Conservation (phyloP, 768 basidiomycete species). For the Lactarius akahatsu region DNA sequence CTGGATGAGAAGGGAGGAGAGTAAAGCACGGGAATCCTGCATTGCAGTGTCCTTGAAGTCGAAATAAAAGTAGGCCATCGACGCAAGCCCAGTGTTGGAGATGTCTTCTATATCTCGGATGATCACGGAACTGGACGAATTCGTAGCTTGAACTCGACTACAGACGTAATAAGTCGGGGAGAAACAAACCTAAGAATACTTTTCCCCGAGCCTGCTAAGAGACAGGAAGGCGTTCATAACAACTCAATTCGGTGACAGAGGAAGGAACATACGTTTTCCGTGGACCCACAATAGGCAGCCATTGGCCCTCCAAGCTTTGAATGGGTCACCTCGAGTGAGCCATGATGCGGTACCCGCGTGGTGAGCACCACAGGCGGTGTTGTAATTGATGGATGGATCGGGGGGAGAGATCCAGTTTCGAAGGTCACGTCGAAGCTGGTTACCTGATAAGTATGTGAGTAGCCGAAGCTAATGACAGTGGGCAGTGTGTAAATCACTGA, state of each 20-base stretch:
- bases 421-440: too few relatives aligned
- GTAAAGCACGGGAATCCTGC: background rate
- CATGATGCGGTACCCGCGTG: too few relatives aligned
- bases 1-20: too few relatives aligned
- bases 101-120: background rate
- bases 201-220: conserved; percentile 15
- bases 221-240: background rate
- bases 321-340: too few relatives aligned
- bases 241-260: background rate
- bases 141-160: background rate
- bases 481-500: too few relatives aligned
- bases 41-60: background rate
- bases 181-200: conserved; percentile 6
- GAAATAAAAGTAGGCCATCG: background rate
- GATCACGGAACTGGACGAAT: background rate
- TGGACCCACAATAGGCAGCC: conserved; percentile 2
- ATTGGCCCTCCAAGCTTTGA: too few relatives aligned
- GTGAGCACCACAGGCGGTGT: too few relatives aligned
- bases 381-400: too few relatives aligned
- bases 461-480: too few relatives aligned
- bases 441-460: too few relatives aligned
- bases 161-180: too few relatives aligned
- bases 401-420: too few relatives aligned
- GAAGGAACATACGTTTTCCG: background rate
- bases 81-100: background rate